Evolutionary conservation across 495 filamentous ascomycete genomes (phyloP).

Genomic region (Aspergillus incahuasiensis): DNA sequence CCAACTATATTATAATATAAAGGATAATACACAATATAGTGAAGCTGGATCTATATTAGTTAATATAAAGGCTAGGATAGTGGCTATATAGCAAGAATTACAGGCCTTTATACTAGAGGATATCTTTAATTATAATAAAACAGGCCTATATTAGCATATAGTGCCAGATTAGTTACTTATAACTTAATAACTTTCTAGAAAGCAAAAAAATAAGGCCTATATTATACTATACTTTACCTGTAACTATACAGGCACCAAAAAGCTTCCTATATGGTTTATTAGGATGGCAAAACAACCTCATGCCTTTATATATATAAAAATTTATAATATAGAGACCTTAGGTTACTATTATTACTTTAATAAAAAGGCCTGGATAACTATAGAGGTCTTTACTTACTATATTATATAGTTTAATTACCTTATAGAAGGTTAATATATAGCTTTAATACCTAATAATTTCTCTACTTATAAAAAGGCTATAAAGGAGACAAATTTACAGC

Average conservation of each 20-base stretch:
- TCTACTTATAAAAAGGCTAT: constrained; percentile 21
- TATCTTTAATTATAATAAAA: constrained; percentile 31
- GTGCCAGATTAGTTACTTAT: constrained; percentile 18
- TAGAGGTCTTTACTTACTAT: constrained; percentile 24
- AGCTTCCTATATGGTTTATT: constrained; percentile 23
- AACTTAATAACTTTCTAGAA: constrained; percentile 4
- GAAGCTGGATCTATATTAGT: not conserved
- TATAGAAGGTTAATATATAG: constrained; percentile 25
- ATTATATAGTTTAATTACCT: constrained; percentile 22
- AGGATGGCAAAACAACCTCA: constrained; percentile 21
- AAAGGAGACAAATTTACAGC: not conserved
- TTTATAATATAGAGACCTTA: constrained; percentile 20
- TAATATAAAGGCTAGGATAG: not conserved
- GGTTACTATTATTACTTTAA: constrained; percentile 19
- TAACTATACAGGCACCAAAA: constrained; percentile 20
- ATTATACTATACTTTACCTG: constrained; percentile 20
- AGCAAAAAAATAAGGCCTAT: constrained; percentile 20
- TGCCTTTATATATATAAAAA: constrained; percentile 10
- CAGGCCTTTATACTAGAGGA: constrained; percentile 15
- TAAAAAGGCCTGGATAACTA: constrained; percentile 29
- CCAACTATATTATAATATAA: not conserved
- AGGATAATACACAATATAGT: not conserved
- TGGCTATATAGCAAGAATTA: not conserved
- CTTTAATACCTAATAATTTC: constrained; percentile 34
- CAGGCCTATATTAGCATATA: constrained; percentile 25